A percentile compares a stretch with the other conserved stretches of the same genome.
These are phyloP conservation scores for Gnomoniopsis smithogilvyi DNA, from an alignment of 2,329 filamentous ascomycete species.

Conservation along the genomic window DNA sequence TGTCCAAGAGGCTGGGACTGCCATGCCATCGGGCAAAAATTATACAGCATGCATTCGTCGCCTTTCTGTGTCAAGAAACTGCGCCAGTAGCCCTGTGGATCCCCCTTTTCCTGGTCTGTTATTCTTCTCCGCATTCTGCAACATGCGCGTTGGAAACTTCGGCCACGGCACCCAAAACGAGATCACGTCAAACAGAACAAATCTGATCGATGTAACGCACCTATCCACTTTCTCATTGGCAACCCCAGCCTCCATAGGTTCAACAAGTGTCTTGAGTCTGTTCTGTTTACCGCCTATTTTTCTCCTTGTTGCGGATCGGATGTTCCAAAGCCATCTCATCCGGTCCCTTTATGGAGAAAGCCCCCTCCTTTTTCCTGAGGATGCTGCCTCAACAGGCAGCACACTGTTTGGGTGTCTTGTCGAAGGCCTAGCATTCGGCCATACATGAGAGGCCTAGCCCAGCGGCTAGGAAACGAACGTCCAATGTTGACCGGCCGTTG, in stretches of 20 bases:
- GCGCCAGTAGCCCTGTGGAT: neutral
- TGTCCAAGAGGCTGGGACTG: neutral
- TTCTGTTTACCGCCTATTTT: constrained; percentile 20
- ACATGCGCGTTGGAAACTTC: constrained; percentile 7
- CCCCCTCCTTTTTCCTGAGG: neutral
- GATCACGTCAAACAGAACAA: constrained; percentile 16
- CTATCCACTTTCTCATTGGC: constrained; percentile 1
- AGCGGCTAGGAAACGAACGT: neutral
- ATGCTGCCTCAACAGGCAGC: neutral
- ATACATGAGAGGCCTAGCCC: neutral
- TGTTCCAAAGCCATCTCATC: constrained; percentile 13
- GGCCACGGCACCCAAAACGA: constrained; percentile 8
- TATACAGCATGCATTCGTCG: neutral
- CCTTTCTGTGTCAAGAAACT: neutral
- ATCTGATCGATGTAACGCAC: constrained; percentile 13
- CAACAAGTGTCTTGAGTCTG: constrained; percentile 16
- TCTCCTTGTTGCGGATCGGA: constrained; percentile 10
- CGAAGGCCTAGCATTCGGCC: neutral
- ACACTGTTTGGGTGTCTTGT: too few species aligned
- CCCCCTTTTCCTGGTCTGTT: neutral
- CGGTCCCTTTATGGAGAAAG: constrained; percentile 1
- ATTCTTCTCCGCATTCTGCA: neutral
- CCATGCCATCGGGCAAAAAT: neutral
- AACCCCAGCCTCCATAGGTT: neutral
- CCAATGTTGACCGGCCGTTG: neutral